Percentiles rank a stretch among this genome's conserved stretches.
phyloP scores from a whole-genome alignment of 176 grass and related monocot genomes.

The Phyllostachys edulis region DNA sequence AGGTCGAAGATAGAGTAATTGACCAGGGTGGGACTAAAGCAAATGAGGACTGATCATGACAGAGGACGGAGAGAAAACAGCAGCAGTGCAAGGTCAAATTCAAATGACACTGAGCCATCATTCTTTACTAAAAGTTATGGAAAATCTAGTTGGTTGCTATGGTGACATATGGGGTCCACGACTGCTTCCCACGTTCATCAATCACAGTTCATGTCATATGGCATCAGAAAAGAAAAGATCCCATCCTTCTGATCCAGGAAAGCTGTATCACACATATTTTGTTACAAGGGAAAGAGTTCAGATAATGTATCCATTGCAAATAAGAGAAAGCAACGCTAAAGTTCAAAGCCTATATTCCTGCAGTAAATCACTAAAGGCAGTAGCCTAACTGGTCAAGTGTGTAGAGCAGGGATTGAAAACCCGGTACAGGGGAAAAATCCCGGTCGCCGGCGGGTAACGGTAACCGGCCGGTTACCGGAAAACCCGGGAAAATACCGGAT shows the following conservation, averaged over 20 bases:
- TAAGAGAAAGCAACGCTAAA: background rate
- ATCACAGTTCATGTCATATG: background rate
- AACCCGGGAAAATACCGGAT: no score
- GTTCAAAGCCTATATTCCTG: background rate
- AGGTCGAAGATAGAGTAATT: constrained; percentile 12
- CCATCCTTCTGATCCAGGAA: constrained; percentile 1
- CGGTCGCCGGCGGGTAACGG: no score
- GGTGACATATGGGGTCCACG: background rate
- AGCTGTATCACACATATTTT: constrained; percentile 10
- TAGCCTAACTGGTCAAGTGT: background rate
- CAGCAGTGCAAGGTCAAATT: background rate
- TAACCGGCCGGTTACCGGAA: no score
- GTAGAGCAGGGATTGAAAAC: no score
- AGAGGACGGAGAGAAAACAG: constrained; percentile 5
- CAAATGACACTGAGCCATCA: background rate
- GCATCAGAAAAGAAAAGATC: background rate
- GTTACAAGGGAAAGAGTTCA: background rate
- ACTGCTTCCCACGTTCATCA: no score
- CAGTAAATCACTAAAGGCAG: background rate
- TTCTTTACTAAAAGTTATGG: background rate
- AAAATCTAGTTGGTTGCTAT: constrained; percentile 22
- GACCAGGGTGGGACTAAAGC: background rate
- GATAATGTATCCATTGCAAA: background rate
- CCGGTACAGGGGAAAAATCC: no score
- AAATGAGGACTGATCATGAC: background rate